Evolutionary conservation across 768 basidiomycete genomes (phyloP), one percentile per base, ranked within the genome.

Genomic region (Hydnum rufescens): DNA sequence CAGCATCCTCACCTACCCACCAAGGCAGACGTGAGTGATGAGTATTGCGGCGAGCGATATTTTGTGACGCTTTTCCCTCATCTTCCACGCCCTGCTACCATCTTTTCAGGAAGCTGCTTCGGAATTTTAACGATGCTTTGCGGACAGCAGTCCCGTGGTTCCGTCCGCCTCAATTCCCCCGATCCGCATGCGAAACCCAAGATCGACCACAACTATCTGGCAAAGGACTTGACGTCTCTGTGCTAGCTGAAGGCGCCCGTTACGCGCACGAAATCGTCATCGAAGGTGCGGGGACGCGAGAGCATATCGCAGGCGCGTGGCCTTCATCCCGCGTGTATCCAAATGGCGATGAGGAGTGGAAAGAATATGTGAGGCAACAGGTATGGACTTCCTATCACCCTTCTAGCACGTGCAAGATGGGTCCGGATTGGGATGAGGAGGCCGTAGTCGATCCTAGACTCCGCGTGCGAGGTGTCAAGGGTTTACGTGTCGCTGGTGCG

Each of bases 121-220:
- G 49, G 28, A 25, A 32, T 32, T 30, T 30, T 53, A 8, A 30
- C 49, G 22, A 51, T 49, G 48, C 28, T 53, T 4, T 49, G 44
- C 23, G 47, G 51, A 2, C 53, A 53, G 4, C 49, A 52, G 30
- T 54, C 53, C 13, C 8, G 46, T 1, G 56, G 56, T 18, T 23
- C 31, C 13, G 49, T 57, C 3, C 53, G 49, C 53, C 51, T 57
- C 18, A 31, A 42, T 42, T 54, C 51, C 3, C 6, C 49, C 32
- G 53, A 57, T 32, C 56, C 56, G 0, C 5, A 6, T n/a, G 47
- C 25, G 26, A 43, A 51, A 44, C 56, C 56, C 30, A 42, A 32
- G 1, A 36, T 54, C 50, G 56, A 57, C 36, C 49, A 54, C 50
- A 47, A 49, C 26, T 57, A 57, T 44, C 53, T 57, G 29, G 22